Conservation (phyloP, 805 yeast species). For the Candida namnaoensis region DNA sequence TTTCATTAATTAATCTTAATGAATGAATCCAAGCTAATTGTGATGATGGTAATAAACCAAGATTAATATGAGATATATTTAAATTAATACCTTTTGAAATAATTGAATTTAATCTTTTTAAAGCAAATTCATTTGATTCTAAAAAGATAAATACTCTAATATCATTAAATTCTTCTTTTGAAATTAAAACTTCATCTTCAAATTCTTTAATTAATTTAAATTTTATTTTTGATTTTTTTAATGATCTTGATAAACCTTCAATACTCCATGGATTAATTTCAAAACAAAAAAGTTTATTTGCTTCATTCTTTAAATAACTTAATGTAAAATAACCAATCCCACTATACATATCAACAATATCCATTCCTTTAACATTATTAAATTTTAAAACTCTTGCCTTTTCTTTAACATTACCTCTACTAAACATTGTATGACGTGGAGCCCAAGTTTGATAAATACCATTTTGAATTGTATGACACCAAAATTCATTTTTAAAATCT, state of each 20-base stretch:
- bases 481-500: constrained; percentile 48
- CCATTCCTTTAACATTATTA: constrained; percentile 25
- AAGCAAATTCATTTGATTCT: constrained; percentile 53
- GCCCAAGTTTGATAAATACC: constrained; percentile 79
- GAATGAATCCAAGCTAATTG: constrained; percentile 51
- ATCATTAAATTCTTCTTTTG: constrained; percentile 7
- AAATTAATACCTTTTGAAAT: neutral
- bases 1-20: constrained; percentile 11
- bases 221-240: constrained; percentile 32
- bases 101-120: constrained; percentile 23
- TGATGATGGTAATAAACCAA: constrained; percentile 75
- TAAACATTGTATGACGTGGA: constrained; percentile 79
- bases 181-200: constrained; percentile 20
- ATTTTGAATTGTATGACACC: constrained; percentile 68
- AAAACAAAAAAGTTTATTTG: constrained; percentile 59
- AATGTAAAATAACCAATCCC: constrained; percentile 85
- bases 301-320: constrained; percentile 49
- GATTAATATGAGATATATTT: constrained; percentile 50
- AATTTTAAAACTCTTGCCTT: constrained; percentile 53
- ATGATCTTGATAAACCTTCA: constrained; percentile 57
- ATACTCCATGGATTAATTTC: constrained; percentile 82
- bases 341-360: constrained; percentile 63
- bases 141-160: constrained; percentile 35
- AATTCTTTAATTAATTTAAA: constrained; percentile 23
- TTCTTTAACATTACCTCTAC: constrained; percentile 80